Evolutionary conservation across 371 early-diverging fungal species (phyloP).

Genomic region (Lichtheimia ramosa): DNA sequence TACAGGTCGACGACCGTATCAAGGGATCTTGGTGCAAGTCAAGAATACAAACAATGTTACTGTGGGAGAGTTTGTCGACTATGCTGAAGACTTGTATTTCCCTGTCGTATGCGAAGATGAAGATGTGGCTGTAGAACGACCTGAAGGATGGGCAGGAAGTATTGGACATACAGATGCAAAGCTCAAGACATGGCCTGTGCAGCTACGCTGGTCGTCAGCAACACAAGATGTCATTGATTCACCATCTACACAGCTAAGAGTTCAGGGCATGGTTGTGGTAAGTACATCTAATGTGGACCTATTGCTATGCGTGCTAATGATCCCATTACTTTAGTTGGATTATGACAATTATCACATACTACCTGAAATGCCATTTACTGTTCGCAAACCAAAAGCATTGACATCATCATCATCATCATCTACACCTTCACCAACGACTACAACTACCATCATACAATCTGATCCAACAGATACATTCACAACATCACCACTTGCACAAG

Average conservation of each 20-base stretch:
- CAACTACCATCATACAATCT: neutral
- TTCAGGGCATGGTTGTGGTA: slow-evolving; percentile 52
- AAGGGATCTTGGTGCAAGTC: slow-evolving; percentile 42
- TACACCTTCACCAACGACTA: slow-evolving; percentile 2
- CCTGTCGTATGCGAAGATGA: slow-evolving; percentile 51
- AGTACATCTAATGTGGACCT: neutral
- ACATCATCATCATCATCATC: neutral
- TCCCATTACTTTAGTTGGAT: slow-evolving; percentile 31
- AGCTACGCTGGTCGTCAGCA: slow-evolving; percentile 29
- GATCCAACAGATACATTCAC: no score
- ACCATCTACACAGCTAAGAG: slow-evolving; percentile 18
- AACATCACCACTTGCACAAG: neutral
- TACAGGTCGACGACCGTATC: slow-evolving; percentile 29
- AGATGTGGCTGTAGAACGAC: slow-evolving; percentile 10
- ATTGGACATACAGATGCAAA: slow-evolving; percentile 45
- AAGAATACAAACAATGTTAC: slow-evolving; percentile 37
- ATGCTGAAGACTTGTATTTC: slow-evolving; percentile 24
- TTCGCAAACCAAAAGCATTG: slow-evolving; percentile 13
- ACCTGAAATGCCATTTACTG: slow-evolving; percentile 34
- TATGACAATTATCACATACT: slow-evolving; percentile 47
- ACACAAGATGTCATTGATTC: slow-evolving; percentile 11
- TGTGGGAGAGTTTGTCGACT: slow-evolving; percentile 39
- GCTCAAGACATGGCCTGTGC: slow-evolving; percentile 40
- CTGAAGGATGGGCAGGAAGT: slow-evolving; percentile 25
- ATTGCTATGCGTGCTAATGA: neutral